These are phyloP conservation scores for Phaeosphaeriaceae sp. DNA, from an alignment of 2,329 filamentous ascomycete species.

Conservation along the genomic window DNA sequence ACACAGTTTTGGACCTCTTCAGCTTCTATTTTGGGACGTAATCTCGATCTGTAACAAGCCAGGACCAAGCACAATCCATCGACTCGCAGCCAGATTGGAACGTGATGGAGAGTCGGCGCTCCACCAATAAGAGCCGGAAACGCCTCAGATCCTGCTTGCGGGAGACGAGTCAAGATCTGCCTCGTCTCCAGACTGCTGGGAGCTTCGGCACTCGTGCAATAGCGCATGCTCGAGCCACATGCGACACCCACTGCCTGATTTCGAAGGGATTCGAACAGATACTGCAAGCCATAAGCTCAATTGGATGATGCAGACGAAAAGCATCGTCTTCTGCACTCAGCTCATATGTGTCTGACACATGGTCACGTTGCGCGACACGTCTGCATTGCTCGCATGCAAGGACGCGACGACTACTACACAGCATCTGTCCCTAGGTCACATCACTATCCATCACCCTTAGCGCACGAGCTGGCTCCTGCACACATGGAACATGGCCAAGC, in stretches of 20 bases:
- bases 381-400: conserved; percentile 1
- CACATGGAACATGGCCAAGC: background rate
- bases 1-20: background rate
- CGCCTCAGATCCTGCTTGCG: conserved; percentile 16
- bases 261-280: conserved; percentile 2
- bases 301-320: background rate
- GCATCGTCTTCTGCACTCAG: background rate
- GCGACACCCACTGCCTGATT: conserved; percentile 4
- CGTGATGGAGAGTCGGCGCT: conserved; percentile 10
- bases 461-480: conserved; percentile 6
- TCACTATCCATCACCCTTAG: background rate
- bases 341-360: background rate
- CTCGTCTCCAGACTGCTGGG: conserved; percentile 28
- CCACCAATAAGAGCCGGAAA: conserved; percentile 17
- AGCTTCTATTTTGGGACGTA: background rate
- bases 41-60: conserved; percentile 10
- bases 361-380: background rate
- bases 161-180: conserved; percentile 24
- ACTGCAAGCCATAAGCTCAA: conserved; percentile 1
- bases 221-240: conserved; percentile 8
- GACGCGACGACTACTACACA: background rate
- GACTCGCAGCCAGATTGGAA: conserved; percentile 9
- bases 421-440: background rate
- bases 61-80: background rate
- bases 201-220: conserved; percentile 8